Evolutionary conservation across 2,329 filamentous ascomycete species (phyloP), one percentile per base, ranked within the genome.

Genomic region (Rhynchosporium secalis): DNA sequence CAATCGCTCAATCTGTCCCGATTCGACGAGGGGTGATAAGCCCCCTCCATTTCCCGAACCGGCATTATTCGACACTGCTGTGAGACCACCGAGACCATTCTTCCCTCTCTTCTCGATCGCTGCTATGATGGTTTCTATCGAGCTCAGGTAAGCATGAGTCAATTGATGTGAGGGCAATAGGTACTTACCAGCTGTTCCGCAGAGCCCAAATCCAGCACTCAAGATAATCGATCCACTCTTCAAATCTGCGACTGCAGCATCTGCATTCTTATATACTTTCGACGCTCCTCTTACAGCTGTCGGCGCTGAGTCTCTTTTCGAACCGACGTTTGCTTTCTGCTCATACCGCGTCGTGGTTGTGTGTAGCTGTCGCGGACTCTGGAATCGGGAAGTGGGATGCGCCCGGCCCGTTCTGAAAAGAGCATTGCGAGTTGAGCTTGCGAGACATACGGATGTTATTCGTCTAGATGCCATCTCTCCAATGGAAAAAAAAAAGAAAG

Each of bases 181-280:
- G n/a, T 4, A 10, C 40, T n/a, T 78, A 86, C 85, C 84, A 60
- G 87, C 85, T 20, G 92, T 88, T 67, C 90, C 90, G 69, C 89
- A 93, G 12, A 94, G 82, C n/a, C 91, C 91, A 74, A 94, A 94
- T 1, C 90, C 91, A 15, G 90, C 87, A 72, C 89, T 91, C 60
- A 94, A 78, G 41, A 94, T 79, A 0, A 85, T 89, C 10, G 85
- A 86, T 60, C 89, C 85, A 69, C 88, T 87, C 61, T 70, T 66
- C 45, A 72, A 31, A 66, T 72, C 71, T 38, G 65, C 67, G 5
- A 72, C 69, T 0, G 70, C 69, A 13, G 62, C 65, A 66, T 72
- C 70, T 9, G 70, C 70, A 64, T 67, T 58, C 52, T 69, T 71
- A 29, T 65, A 72, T 12, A 72, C 36, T 56, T 72, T 72, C 13